Base-by-base conservation (phyloP, 2,329 filamentous ascomycete genomes). In the Fusarium sororula region DNA sequence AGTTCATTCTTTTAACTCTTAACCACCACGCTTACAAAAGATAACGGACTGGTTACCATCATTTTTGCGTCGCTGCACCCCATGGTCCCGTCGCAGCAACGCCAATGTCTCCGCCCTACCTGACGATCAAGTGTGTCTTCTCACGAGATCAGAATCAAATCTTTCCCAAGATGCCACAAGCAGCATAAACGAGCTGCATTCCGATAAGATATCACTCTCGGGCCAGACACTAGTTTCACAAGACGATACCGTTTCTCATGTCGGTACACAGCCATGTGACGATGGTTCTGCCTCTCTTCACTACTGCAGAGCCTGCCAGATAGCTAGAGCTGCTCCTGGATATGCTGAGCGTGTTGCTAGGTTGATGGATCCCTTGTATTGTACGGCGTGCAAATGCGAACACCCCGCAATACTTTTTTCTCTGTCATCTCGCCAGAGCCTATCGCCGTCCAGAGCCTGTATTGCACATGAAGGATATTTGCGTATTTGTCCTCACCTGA, bases 131-230 rank as follows among this genome's bases (percentile, higher is more conserved):
- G 24, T 6, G 18, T 20, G 6, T 28, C 17, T 28, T 47, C 44
- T 28, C 24, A 4, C 44, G 18, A 28, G 6, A 47, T 47, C 44
- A 17, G 18, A 8, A 47, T 47, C 24, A 47, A 28, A 47, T 22
- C 3, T 6, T 47, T 5, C 20, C 24, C 17, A 47, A 28, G 17
- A 47, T 28, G 20, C 11, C 24, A 28, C 24, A 47, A 22, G 18
- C 24, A 45, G 42, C 24, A 47, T 4, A 47, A 18, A 28, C 44
- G 18, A 28, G 35, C 8, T 37, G 0, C 35, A 10, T 37, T 37
- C 1, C 1, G 0, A 37, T 0, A 20, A 26, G 5, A 28, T 5
- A 47, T 47, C 18, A 8, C 24, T 28, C 5, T 47, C 12, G 3
- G 44, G 18, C 7, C 18, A 47, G 17, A 28, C 24, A 47, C 7